These are phyloP conservation scores for Penicillium sp. DNA, from an alignment of 2,329 filamentous ascomycete genomes.

Conservation along the genomic window DNA sequence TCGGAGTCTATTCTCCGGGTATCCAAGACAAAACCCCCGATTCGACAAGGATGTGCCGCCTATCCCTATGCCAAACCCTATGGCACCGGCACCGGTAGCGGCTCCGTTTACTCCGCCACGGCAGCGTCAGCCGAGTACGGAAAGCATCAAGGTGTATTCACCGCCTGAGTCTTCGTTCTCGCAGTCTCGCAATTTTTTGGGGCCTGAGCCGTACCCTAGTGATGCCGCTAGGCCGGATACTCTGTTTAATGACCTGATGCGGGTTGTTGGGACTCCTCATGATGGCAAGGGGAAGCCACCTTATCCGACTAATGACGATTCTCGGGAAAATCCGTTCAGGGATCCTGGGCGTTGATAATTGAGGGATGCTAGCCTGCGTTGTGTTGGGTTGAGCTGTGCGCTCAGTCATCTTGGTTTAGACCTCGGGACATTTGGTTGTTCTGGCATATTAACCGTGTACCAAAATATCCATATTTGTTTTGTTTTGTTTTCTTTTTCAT, in stretches of 20 bases:
- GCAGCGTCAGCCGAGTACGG: conserved; percentile 39
- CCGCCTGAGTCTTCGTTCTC: conserved; percentile 39
- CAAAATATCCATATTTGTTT: conserved; percentile 5
- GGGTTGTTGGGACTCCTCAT: conserved; percentile 33
- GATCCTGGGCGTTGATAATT: conserved; percentile 3
- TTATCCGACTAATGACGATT: conserved; percentile 29
- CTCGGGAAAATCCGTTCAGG: conserved; percentile 3
- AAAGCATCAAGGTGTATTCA: conserved; percentile 50
- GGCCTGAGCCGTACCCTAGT: conserved; percentile 29
- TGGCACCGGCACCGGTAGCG: neutral
- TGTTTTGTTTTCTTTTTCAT: conserved; percentile 2
- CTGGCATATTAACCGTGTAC: conserved; percentile 1
- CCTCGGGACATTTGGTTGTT: neutral
- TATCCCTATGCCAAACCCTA: conserved; percentile 13
- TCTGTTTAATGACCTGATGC: conserved; percentile 42
- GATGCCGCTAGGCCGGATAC: conserved; percentile 31
- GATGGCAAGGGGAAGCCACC: conserved; percentile 24
- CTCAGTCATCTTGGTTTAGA: neutral
- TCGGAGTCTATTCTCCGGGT: conserved; percentile 36
- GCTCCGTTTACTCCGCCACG: conserved; percentile 22
- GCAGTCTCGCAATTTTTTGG: conserved; percentile 25
- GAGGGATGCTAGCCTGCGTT: neutral
- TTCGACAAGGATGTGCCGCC: conserved; percentile 24
- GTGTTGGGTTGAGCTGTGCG: neutral
- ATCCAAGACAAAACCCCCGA: conserved; percentile 15